Evolutionary conservation across 768 basidiomycete species (phyloP), one percentile per base, ranked within the genome.

Genomic region (Candolleomyces efflorescens): DNA sequence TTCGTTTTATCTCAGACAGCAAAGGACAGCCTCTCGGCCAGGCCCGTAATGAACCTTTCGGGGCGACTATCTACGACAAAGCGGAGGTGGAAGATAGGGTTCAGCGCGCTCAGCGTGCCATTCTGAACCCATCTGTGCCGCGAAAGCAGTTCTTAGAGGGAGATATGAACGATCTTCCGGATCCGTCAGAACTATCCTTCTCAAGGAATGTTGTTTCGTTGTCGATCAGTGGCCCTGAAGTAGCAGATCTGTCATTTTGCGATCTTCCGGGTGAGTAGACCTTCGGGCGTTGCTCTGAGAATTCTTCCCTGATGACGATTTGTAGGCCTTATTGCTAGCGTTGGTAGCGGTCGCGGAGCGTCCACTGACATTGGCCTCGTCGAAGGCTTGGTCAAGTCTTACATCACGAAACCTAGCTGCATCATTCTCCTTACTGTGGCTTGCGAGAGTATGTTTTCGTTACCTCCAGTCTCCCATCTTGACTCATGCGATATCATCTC

Each of bases 161-260:
- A 2, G 66, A 66, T 3, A 32, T 32, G 7, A 68, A 73, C 11
- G 74, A 70, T 7, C 64, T 54, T 2, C 38, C 62, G 1, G 36
- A 47, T 1, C 60, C 63, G 32, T 58, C 61, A 10, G 48, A 50
- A 24, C 38, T 66, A 17, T 75, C 74, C 4, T 87, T 87, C 59
- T 86, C 86, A 0, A 75, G 60, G 12, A 84, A 85, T 53, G 81
- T 74, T 38, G 80, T 87, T 15, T 83, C 80, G 0, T 63, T 87
- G 50, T 76, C 81, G 55, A 85, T 88, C 27, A 81, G 78, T 41
- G 85, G 86, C 0, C 74, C 77, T 0, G 79, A 81, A 23, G 77
- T 88, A 7, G 81, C 82, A 0, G 85, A 87, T 60, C 73, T 88
- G 12, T 85, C 83, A 0, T 87, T 88, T 58, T 81, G 80, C 32